Percentiles rank a stretch among this genome's conserved stretches.
These are phyloP conservation scores for Phylloporus gajari DNA, from an alignment of 1,284 basidiomycete species.

Conservation along the genomic window DNA sequence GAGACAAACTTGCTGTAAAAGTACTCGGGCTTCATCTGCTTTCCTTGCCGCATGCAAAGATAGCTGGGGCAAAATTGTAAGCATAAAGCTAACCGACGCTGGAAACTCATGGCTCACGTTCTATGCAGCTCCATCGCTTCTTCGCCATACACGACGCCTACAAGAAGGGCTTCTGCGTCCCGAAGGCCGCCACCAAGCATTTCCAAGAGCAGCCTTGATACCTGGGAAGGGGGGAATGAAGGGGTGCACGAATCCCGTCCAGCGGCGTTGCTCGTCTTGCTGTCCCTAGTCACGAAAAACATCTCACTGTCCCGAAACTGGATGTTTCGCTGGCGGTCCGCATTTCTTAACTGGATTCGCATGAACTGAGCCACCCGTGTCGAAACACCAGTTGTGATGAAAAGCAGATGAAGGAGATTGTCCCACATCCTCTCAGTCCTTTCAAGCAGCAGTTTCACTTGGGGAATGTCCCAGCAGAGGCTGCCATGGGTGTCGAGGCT, in stretches of 20 bases:
- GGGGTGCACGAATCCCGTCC: constrained; percentile 17
- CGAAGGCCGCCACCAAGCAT: constrained; percentile 12
- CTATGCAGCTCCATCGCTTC: constrained; percentile 3
- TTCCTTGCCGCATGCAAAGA: constrained; percentile 8
- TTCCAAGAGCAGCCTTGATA: constrained; percentile 4
- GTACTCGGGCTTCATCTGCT: neutral
- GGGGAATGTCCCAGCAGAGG: neutral
- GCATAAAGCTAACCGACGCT: too few species aligned
- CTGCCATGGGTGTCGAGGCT: neutral
- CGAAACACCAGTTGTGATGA: neutral
- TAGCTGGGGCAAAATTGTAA: constrained; percentile 7
- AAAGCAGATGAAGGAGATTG: neutral
- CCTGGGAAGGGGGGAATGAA: constrained; percentile 3
- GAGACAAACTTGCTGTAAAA: constrained; percentile 7
- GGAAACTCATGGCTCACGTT: constrained; percentile 9
- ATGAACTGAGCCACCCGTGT: neutral
- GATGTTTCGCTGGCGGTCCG: neutral
- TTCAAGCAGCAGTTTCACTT: neutral
- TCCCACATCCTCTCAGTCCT: neutral
- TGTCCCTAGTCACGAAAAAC: neutral
- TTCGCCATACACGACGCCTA: constrained; percentile 4
- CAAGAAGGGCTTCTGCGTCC: constrained; percentile 19
- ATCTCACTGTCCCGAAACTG: neutral
- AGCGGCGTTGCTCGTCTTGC: neutral
- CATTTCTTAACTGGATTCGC: neutral